Conservation (phyloP, 2,329 filamentous ascomycete species). For the Ophiosphaerella herpotricha region DNA sequence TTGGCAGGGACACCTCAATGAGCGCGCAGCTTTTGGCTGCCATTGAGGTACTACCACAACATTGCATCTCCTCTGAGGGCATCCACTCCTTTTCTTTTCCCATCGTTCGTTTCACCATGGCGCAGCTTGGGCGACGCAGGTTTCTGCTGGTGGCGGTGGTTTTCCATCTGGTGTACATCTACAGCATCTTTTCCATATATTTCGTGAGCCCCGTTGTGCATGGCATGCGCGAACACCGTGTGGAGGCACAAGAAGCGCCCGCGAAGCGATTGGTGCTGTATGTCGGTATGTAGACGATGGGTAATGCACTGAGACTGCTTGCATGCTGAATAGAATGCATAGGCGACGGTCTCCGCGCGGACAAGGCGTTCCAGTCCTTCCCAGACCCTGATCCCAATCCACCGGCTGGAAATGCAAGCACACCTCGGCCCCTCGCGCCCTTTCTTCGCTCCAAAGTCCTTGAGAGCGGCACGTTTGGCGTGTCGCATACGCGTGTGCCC, state of each 20-base stretch:
- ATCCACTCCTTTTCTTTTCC: slow-evolving; percentile 24
- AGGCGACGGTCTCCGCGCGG: slow-evolving; percentile 90
- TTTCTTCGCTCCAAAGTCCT: slow-evolving; percentile 89
- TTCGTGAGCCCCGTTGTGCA: slow-evolving; percentile 97
- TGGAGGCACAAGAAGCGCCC: slow-evolving; percentile 74
- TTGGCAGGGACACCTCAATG: slow-evolving; percentile 27
- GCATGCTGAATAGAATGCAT: background rate
- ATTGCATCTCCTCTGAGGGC: slow-evolving; percentile 29
- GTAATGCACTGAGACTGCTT: background rate
- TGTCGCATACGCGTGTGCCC: slow-evolving; percentile 94
- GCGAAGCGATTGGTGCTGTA: slow-evolving; percentile 91
- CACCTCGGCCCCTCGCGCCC: slow-evolving; percentile 80
- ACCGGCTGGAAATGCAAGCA: slow-evolving; percentile 64
- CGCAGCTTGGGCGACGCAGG: slow-evolving; percentile 69
- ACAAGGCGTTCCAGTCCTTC: slow-evolving; percentile 95
- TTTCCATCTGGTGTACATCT: slow-evolving; percentile 92
- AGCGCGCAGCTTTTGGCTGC: slow-evolving; percentile 13
- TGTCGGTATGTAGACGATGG: slow-evolving; percentile 65
- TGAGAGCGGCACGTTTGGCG: slow-evolving; percentile 89
- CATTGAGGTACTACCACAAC: slow-evolving; percentile 33
- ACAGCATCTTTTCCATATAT: slow-evolving; percentile 83
- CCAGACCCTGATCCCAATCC: slow-evolving; percentile 75
- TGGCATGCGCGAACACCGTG: slow-evolving; percentile 83
- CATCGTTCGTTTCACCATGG: slow-evolving; percentile 44
- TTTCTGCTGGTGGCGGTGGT: slow-evolving; percentile 87